Evolutionary conservation across 2,329 filamentous ascomycete genomes (phyloP), one percentile per base, ranked within the genome.

Genomic region (Curvularia sp.): DNA sequence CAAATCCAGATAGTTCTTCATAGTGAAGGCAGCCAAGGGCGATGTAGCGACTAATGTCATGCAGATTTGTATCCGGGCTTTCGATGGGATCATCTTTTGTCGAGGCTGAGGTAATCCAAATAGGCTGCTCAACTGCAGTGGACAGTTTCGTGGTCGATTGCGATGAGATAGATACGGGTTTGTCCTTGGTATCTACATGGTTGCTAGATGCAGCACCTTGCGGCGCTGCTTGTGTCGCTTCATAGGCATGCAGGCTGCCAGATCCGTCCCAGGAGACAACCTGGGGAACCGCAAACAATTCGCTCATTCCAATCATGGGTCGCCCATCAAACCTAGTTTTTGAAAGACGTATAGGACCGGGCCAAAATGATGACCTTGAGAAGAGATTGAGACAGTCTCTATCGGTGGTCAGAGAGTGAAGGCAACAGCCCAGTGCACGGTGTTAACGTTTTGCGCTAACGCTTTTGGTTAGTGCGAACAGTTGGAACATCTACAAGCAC

Each of bases 1-100:
- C 15, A 10, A 19, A 23, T 0, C 34, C 9, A 25, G 64, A 15
- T n/a, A 46, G 1, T 4, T 59, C 10, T 5, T 73, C 55, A 32
- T 68, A 51, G 32, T 70, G 69, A 38, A 78, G 68, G 45, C 74
- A 76, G 3, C 75, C 75, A n/a, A 78, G 49, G 1, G 74, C 67
- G 18, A 78, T 72, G 45, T 76, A 76, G n/a, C 59, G 65, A 10
- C 64, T 57, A 41, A 75, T 27, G 39, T 74, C 66, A 7, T 62
- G 51, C 15, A 65, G 41, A 1, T 50, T 55, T 27, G 32, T 41
- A 6, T 64, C 59, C 25, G n/a, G 15, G 4, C 39, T 21, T 28
- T 43, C n/a, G 13, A 19, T 19, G 6, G 32, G 36, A 10, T 57
- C 38, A 21, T 49, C 27, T 23, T 53, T 50, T n/a, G 53, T 13